Base-by-base conservation (phyloP, 116 monocot species). In the Dioscorea cayenensis region DNA sequence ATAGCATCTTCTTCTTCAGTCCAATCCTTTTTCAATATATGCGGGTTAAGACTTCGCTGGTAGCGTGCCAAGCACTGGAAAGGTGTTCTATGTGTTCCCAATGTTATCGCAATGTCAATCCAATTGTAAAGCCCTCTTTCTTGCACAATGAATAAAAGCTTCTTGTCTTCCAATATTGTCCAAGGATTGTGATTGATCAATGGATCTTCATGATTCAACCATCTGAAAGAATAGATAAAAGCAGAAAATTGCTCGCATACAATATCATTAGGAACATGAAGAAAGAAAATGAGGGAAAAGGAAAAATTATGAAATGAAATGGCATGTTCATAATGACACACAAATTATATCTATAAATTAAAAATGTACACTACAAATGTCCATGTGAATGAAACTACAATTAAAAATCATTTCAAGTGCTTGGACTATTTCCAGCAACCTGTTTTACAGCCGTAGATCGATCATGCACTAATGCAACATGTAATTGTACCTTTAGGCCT, bases 41-140 rank as follows among this genome's bases (percentile, higher is more conserved):
- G 78, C 20, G 91, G 91, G 85, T 99, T 99, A 18, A 99, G 86
- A 77, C 99, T 99, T 66, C 99, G 72, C 61, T 99, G 99, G 50
- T 94, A 99, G 48, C 87, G 94, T 72, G 72, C 76, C 81, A 99
- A 85, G 69, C 99, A 99, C 68, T 99, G 94, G 78, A 89, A 99
- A 60, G 99, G 99, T 51, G 94, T 99, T 72, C 99, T 84, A 25
- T 78, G 59, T 49, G 87, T 91, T 32, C 85, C 94, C 25, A 94
- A 36, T 35, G 66, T 28, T 63, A 80, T 55, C 29, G 94, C 75
- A 68, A 99, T 89, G 22, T 91, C 84, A 77, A 94, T 81, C 99
- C 99, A 99, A 63, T 99, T 87, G 64, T 82, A 89, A 66, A 99
- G 32, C 7, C 99, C 99, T 64, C 80, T 87, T 67, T 85, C 77